Evolutionary conservation across 495 filamentous ascomycete genomes (phyloP).

Genomic region (Penicillium simplicissimum): DNA sequence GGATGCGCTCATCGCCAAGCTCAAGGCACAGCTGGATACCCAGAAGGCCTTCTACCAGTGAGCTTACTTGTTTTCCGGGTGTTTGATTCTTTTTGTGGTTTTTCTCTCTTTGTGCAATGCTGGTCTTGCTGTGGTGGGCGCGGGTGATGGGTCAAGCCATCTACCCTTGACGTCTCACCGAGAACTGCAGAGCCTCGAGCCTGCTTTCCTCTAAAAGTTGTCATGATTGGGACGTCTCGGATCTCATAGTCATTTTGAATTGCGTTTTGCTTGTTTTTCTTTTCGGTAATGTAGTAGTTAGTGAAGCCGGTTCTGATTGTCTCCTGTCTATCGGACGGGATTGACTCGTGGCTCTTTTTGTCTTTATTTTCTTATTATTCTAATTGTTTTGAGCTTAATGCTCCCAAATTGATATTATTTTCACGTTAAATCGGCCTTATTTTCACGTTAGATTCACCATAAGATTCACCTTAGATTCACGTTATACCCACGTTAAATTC

Average conservation of each 20-base stretch:
- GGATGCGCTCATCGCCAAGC: conserved; percentile 62
- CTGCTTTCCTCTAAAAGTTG: conserved; percentile 30
- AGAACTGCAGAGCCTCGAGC: conserved; percentile 22
- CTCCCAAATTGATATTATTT: not conserved
- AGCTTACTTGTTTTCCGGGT: not conserved
- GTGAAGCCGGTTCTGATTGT: conserved; percentile 55
- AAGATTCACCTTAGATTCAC: too few species aligned
- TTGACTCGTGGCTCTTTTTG: conserved; percentile 56
- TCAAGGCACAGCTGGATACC: conserved; percentile 30
- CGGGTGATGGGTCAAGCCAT: conserved; percentile 34
- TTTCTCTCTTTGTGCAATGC: not conserved
- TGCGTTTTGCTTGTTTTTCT: conserved; percentile 22
- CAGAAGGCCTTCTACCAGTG: conserved; percentile 17
- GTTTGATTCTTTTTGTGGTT: conserved; percentile 1
- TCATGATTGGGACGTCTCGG: conserved; percentile 22
- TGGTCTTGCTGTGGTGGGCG: conserved; percentile 31
- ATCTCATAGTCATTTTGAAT: conserved; percentile 12
- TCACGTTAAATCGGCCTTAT: not conserved
- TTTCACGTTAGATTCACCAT: too few species aligned
- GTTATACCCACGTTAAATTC: too few species aligned
- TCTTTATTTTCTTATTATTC: conserved; percentile 15
- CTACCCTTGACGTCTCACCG: conserved; percentile 30
- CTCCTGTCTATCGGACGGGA: conserved; percentile 41
- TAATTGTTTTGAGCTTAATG: not conserved
- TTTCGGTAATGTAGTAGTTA: conserved; percentile 23